These are phyloP conservation scores for Scenedesmus sp. DNA, from an alignment of 163 green algal species.

Conservation along the genomic window DNA sequence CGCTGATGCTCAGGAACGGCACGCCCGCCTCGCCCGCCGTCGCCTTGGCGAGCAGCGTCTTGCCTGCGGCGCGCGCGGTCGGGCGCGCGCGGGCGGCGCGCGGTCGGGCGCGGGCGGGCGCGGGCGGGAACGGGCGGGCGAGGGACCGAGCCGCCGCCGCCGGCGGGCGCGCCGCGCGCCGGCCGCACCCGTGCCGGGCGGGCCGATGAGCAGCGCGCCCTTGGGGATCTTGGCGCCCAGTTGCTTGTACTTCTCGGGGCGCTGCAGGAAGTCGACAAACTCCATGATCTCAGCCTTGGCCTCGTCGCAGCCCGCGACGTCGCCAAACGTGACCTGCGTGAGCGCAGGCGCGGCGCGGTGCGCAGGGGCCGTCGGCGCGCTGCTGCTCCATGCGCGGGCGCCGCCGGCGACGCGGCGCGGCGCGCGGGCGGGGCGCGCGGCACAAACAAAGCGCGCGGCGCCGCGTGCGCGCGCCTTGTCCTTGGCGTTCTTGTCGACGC, in stretches of 20 bases:
- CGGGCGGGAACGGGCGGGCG: too few species aligned
- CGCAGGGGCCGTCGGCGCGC: too few species aligned
- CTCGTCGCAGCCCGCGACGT: constrained; percentile 93
- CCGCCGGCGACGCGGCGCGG: too few species aligned
- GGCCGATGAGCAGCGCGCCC: constrained; percentile 85
- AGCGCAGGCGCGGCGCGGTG: too few species aligned
- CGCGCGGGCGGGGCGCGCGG: too few species aligned
- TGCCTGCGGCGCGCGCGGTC: constrained; percentile 77
- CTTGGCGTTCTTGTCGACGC: constrained; percentile 93
- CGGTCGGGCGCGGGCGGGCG: too few species aligned
- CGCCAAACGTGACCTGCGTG: constrained; percentile 81
- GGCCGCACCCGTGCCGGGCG: constrained; percentile 28
- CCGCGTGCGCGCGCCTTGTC: constrained; percentile 75
- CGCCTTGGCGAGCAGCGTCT: constrained; percentile 93
- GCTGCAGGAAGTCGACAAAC: constrained; percentile 98
- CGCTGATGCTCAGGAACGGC: constrained; percentile 88
- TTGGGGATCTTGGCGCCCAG: constrained; percentile 94
- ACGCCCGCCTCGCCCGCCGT: constrained; percentile 92
- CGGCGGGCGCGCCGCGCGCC: too few species aligned
- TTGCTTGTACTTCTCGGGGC: constrained; percentile 85
- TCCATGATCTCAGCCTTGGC: constrained; percentile 97
- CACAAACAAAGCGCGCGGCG: neutral
- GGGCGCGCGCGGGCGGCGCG: too few species aligned
- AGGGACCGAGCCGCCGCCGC: too few species aligned
- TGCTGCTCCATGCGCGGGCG: too few species aligned